Evolutionary conservation across 2,329 filamentous ascomycete genomes (phyloP), one percentile per base, ranked within the genome.

Genomic region (Cyphellophora europaea): DNA sequence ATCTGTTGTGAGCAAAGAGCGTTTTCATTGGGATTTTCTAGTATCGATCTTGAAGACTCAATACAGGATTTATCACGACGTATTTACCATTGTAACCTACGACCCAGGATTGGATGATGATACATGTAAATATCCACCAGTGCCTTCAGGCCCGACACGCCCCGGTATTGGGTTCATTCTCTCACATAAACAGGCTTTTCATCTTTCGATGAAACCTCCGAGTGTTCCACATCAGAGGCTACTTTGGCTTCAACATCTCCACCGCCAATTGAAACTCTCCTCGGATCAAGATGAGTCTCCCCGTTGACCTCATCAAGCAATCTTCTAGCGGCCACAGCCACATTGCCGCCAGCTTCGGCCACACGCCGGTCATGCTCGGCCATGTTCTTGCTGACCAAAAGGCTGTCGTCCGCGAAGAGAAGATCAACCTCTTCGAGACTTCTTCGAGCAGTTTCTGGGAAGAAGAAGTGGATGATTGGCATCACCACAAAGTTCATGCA

Each of bases 391-490:
- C 47, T 50, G 30, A 54, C 53, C 13, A 55, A 41, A 3, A 46
- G 40, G 38, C 40, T 47, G 35, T 54, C 46, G 35, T 46, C 63
- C 38, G 62, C 57, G 38, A 63, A 63, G 38, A 64, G 62, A 5
- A 64, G 43, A 44, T 63, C 58, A 34, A 65, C 60, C 43, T 65
- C 61, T 38, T 66, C 62, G 15, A 66, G 50, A 31, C 55, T 58
- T 30, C 58, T 57, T 35, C 59, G 60, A 15, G 59, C 58, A 2
- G 67, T 67, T 50, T 70, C 67, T 1, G 66, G 65, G 49, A 74
- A 69, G 57, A 72, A 69, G 58, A 72, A 66, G 53, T 62, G 68
- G 49, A 70, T 67, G 40, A 68, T 37, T 8, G 69, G 68, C 29
- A 72, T 61, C 56, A 70, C 71, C 27, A 54, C 43, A 32, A 52